phyloP scores from a whole-genome alignment of 2,329 filamentous ascomycete genomes.

The Hortaea sp. region DNA sequence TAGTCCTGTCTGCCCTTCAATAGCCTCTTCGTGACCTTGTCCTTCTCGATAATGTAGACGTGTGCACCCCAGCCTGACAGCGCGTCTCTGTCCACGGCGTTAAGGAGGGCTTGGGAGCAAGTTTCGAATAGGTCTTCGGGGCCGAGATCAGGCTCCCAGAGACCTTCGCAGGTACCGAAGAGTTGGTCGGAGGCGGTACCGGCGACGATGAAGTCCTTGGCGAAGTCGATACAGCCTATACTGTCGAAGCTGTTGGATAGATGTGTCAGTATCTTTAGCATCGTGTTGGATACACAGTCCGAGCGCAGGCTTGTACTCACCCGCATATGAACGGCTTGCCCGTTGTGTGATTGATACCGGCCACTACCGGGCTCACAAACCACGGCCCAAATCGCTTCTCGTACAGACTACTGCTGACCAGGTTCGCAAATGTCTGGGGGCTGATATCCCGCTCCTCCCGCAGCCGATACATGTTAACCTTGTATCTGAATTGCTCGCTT shows the following conservation, averaged over 20 bases:
- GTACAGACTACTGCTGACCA: slow-evolving; percentile 84
- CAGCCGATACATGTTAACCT: slow-evolving; percentile 99
- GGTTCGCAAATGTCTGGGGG: slow-evolving; percentile 89
- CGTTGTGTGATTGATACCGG: slow-evolving; percentile 87
- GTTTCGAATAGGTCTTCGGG: slow-evolving; percentile 97
- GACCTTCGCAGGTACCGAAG: slow-evolving; percentile 94
- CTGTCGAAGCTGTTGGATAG: slow-evolving; percentile 59
- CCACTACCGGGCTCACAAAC: slow-evolving; percentile 91
- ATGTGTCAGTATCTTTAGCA: neutral
- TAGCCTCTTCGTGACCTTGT: slow-evolving; percentile 98
- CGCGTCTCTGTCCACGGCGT: slow-evolving; percentile 92
- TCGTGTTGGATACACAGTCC: neutral
- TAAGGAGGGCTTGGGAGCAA: slow-evolving; percentile 88
- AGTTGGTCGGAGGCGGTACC: slow-evolving; percentile 95
- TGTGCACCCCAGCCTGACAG: slow-evolving; percentile 97
- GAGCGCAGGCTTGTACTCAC: slow-evolving; percentile 10
- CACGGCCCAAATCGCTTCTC: slow-evolving; percentile 93
- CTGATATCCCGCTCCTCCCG: slow-evolving; percentile 96
- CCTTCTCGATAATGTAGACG: slow-evolving; percentile 99
- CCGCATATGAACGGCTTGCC: slow-evolving; percentile 96
- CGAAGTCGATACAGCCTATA: slow-evolving; percentile 98
- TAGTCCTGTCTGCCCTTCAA: slow-evolving; percentile 91
- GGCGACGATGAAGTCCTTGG: slow-evolving; percentile 97
- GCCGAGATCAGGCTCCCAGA: slow-evolving; percentile 94
- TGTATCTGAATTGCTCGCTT: slow-evolving; percentile 96